Percentiles rank a stretch among this genome's conserved stretches.
phyloP scores from a whole-genome alignment of 108 stramenopile species.

The Ochromonas danica region DNA sequence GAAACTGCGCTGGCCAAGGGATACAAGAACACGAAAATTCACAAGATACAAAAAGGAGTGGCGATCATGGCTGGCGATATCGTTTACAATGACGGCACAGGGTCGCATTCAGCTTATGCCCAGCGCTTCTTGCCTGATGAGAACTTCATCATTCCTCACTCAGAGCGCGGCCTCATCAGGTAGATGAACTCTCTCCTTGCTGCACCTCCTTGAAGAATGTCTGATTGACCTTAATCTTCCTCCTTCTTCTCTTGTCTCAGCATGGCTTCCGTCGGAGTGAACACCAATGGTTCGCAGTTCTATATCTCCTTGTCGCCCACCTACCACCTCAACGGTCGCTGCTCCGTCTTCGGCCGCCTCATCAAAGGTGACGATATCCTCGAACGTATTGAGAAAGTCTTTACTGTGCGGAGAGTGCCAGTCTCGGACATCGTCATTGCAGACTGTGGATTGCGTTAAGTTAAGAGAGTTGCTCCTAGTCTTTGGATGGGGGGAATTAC shows the following conservation, averaged over 20 bases:
- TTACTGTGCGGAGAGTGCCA: not conserved
- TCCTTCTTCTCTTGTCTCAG: not conserved
- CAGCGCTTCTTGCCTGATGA: not conserved
- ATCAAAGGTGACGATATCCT: slow-evolving; percentile 20
- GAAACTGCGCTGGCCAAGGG: not conserved
- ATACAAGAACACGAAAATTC: slow-evolving; percentile 12
- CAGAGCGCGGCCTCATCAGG: not conserved
- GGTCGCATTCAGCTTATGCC: not conserved
- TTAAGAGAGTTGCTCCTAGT: no score
- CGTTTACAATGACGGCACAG: not conserved
- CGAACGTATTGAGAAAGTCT: not conserved
- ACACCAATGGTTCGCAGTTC: slow-evolving; percentile 30
- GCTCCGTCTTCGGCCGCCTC: slow-evolving; percentile 12
- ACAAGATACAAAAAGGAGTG: slow-evolving; percentile 8
- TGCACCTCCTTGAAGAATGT: not conserved
- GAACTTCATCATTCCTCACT: slow-evolving; percentile 35
- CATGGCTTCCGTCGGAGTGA: slow-evolving; percentile 22
- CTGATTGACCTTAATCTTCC: no score
- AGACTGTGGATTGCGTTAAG: no score
- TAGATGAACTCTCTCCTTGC: not conserved
- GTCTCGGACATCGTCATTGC: not conserved
- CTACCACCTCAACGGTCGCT: slow-evolving; percentile 23
- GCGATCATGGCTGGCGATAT: slow-evolving; percentile 26
- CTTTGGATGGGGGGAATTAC: no score
- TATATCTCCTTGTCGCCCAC: slow-evolving; percentile 20